Percentiles rank a stretch among this genome's conserved stretches.
Conservation (phyloP, 31 red algal genomes). For the Endocladia muricata region DNA sequence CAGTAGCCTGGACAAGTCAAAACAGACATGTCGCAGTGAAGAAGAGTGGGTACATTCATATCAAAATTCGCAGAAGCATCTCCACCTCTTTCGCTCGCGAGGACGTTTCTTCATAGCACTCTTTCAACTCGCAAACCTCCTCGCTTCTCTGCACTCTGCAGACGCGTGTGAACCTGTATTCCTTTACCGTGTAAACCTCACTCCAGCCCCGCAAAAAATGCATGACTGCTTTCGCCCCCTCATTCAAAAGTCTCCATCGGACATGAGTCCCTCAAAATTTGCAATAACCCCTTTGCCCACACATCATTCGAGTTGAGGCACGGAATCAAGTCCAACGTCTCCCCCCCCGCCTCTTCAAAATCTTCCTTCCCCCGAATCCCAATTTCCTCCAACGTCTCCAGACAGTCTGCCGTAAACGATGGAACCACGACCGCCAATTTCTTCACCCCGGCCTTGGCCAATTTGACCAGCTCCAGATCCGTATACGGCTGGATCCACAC, state of each 20-base stretch:
- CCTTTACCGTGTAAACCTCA: no score
- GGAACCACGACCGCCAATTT: conserved; percentile 84
- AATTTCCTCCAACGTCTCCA: conserved; percentile 99
- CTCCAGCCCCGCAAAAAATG: no score
- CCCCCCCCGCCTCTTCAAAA: conserved; percentile 91
- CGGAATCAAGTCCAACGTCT: conserved; percentile 80
- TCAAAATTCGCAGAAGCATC: no score
- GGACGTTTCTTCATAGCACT: no score
- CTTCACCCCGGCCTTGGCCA: conserved; percentile 86
- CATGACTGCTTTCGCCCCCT: no score
- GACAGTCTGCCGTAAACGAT: conserved; percentile 92
- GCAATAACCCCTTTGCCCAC: conserved; percentile 77
- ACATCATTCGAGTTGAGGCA: conserved; percentile 85
- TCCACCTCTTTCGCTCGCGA: no score
- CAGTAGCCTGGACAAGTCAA: no score
- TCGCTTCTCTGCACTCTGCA: background rate
- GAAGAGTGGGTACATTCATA: no score
- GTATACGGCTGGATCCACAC: conserved; percentile 99
- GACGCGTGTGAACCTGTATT: background rate
- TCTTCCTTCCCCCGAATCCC: conserved; percentile 88
- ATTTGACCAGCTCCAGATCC: conserved; percentile 61
- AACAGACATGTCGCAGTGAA: no score
- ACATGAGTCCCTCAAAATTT: conserved; percentile 95
- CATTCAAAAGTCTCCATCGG: conserved; percentile 79
- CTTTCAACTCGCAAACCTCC: background rate